Evolutionary conservation across 106 monocot genomes (phyloP).

Genomic region (Apostasia ramifera): DNA sequence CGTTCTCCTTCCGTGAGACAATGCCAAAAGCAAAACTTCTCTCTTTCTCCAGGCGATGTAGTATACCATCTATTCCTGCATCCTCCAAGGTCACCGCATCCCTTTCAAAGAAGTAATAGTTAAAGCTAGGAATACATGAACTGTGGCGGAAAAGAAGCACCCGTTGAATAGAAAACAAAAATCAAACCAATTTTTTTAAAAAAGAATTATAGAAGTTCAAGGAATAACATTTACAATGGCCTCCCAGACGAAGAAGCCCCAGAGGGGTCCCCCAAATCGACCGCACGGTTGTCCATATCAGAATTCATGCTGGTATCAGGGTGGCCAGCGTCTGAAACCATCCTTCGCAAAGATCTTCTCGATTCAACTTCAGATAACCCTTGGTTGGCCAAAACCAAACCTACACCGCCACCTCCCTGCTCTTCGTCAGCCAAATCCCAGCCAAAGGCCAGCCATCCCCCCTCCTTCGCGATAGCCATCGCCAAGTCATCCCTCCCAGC

Average conservation of each 20-base stretch:
- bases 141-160: neutral
- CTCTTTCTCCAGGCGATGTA: slow-evolving; percentile 35
- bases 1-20: neutral
- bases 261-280: slow-evolving; percentile 3
- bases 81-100: slow-evolving; percentile 10
- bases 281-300: neutral
- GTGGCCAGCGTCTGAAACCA: neutral
- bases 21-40: slow-evolving; percentile 16
- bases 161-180: neutral
- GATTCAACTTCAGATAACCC: neutral
- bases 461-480: slow-evolving; percentile 30
- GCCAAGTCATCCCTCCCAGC: slow-evolving; percentile 68
- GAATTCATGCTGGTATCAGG: neutral
- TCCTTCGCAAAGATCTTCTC: neutral
- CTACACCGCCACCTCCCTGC: neutral
- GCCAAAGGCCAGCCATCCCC: slow-evolving; percentile 67
- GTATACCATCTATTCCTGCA: slow-evolving; percentile 29
- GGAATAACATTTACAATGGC: slow-evolving; percentile 7
- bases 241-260: slow-evolving; percentile 25
- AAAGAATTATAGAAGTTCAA: too few species aligned
- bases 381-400: neutral
- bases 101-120: slow-evolving; percentile 4
- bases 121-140: neutral
- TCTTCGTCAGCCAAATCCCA: slow-evolving; percentile 11
- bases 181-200: neutral